Conservation (phyloP, 2,329 filamentous ascomycete species). For the Fusarium anguioides region DNA sequence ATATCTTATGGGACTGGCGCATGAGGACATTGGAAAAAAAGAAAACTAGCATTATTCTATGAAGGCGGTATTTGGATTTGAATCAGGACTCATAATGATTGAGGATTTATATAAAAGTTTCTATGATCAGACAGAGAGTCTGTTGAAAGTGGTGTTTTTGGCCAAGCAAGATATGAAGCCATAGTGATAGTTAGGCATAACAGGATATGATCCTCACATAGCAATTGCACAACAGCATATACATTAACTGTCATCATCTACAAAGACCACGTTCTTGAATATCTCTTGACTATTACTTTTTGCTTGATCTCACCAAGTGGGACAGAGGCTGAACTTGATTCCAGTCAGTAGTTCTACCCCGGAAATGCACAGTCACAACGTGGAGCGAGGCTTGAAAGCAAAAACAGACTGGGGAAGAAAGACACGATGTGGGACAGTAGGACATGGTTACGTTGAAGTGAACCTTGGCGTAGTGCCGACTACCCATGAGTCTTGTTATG, state of each 20-base stretch:
- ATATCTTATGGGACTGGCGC: slow-evolving; percentile 7
- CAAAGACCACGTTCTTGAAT: background rate
- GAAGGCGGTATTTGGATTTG: slow-evolving; percentile 2
- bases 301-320: background rate
- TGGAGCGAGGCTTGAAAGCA: background rate
- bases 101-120: slow-evolving; percentile 15
- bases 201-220: background rate
- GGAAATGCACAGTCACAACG: background rate
- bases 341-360: slow-evolving; percentile 18
- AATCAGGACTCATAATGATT: slow-evolving; percentile 1
- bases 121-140: slow-evolving; percentile 22
- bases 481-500: slow-evolving; percentile 10
- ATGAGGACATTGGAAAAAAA: slow-evolving; percentile 21
- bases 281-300: background rate
- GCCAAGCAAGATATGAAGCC: background rate
- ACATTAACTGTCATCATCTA: slow-evolving; percentile 22
- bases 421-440: slow-evolving; percentile 19
- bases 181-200: background rate
- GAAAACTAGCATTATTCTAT: slow-evolving; percentile 7
- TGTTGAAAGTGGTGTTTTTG: slow-evolving; percentile 7
- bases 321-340: background rate
- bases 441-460: background rate
- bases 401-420: slow-evolving; percentile 1
- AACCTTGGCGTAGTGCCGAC: slow-evolving; percentile 31
- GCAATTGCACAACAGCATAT: background rate